phyloP scores from a whole-genome alignment of 257 asterid genomes.

The Solanum ossicruentum region DNA sequence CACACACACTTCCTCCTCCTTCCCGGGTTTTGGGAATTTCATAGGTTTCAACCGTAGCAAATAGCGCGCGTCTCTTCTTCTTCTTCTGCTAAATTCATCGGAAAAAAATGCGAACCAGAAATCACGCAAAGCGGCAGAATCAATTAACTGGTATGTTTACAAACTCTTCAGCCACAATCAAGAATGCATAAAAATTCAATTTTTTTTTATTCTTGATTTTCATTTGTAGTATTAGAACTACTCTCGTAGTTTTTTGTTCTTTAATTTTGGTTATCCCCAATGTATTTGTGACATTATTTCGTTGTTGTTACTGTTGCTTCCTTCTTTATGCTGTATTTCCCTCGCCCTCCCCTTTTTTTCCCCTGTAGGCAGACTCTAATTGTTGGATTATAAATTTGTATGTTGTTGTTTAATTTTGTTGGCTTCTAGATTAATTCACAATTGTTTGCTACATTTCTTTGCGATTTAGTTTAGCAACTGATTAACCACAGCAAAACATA shows the following conservation, averaged over 20 bases:
- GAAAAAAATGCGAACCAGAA: constrained; percentile 51
- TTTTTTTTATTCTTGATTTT: background rate
- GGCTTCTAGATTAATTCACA: background rate
- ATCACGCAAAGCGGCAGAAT: constrained; percentile 28
- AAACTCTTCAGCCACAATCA: background rate
- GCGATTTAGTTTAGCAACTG: background rate
- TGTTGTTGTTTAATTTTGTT: background rate
- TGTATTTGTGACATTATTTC: background rate
- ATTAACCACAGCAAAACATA: background rate
- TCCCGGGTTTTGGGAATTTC: background rate
- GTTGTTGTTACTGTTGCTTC: background rate
- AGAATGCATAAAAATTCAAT: background rate
- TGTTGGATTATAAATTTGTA: background rate
- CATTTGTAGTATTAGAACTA: background rate
- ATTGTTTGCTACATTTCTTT: background rate
- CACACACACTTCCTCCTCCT: background rate
- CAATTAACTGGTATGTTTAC: constrained; percentile 25
- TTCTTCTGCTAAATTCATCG: background rate
- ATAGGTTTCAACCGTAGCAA: background rate
- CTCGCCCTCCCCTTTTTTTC: too few relatives aligned
- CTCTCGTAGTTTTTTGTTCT: background rate
- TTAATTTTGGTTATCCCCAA: background rate
- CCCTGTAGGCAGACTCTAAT: too few relatives aligned
- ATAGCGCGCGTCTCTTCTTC: constrained; percentile 8
- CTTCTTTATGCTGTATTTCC: background rate